phyloP scores from a whole-genome alignment of 2,329 filamentous ascomycete species.

The Hymenoscyphus repandus region DNA sequence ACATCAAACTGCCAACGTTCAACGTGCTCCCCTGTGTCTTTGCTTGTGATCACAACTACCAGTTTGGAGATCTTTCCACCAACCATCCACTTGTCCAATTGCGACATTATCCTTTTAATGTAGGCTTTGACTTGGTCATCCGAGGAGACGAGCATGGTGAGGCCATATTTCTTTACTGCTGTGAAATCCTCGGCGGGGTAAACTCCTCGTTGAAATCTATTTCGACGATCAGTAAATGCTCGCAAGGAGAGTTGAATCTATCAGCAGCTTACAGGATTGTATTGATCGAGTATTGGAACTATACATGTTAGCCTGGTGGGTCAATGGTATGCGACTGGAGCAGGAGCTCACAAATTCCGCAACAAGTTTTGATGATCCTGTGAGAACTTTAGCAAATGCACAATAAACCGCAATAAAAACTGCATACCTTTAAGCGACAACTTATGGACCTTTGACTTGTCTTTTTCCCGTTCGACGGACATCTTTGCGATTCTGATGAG shows the following conservation, averaged over 20 bases:
- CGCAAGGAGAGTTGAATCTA: neutral
- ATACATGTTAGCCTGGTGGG: constrained; percentile 16
- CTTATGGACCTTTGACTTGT: constrained; percentile 90
- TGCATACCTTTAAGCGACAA: constrained; percentile 77
- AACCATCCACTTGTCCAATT: constrained; percentile 97
- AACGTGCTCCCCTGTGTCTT: constrained; percentile 92
- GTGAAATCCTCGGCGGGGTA: constrained; percentile 97
- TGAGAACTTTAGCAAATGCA: constrained; percentile 28
- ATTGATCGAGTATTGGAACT: constrained; percentile 98
- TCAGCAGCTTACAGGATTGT: constrained; percentile 69
- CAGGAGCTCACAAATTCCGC: constrained; percentile 77
- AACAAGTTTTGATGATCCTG: constrained; percentile 75
- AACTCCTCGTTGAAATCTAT: constrained; percentile 75
- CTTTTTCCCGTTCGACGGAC: constrained; percentile 40
- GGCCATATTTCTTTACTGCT: constrained; percentile 97
- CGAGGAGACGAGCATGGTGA: constrained; percentile 76
- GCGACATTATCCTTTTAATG: constrained; percentile 98
- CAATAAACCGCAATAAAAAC: neutral
- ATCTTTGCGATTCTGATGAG: constrained; percentile 17
- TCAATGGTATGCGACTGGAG: neutral
- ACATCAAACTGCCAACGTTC: constrained; percentile 99
- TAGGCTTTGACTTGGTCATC: constrained; percentile 99
- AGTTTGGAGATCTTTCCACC: constrained; percentile 96
- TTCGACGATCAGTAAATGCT: neutral
- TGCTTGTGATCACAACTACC: constrained; percentile 93